Base-by-base conservation (phyloP, 106 monocot genomes). In the Acanthochlamys bracteata region DNA sequence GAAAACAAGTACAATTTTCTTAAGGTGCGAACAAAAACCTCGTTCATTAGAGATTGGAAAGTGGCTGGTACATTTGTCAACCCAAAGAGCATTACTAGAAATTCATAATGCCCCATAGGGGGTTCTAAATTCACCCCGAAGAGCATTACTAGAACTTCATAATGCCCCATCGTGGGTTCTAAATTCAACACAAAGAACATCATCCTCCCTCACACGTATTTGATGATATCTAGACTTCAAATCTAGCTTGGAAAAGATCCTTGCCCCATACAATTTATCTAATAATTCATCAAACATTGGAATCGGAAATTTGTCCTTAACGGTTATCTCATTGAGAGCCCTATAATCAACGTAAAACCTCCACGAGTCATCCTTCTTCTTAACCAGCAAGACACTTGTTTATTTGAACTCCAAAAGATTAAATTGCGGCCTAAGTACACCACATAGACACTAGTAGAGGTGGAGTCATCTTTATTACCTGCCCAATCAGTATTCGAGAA, bases 321-420 rank as follows among this genome's bases (percentile, higher is more conserved):
- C 19, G 0, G 27, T 66, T 1, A 51, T 23, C 1, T 7, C 15
- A 66, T 66, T 66, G 15, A 54, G 27, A 0, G 22, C 25, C 2
- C 66, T 23, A 17, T 66, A 54, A 17, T 66, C 49, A 3, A 20
- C 7, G 16, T 53, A 66, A 1, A 66, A 52, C 4, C 53, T 27
- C 51, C 66, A 66, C 21, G 66, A 49, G 8, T 7, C 26, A 53
- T 66, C 52, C 17, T 27, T 52, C 25, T 66, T 66, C 52, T 66
- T 66, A 13, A 66, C 51, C 4, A 66, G 10, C 1, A 66, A 27
- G 4, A 53, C 66, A n/a, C n/a, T 9, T 33, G 6, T 33, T 33
- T 33, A 1, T 33, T 33, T 33, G 33, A 33, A 33, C 33, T 33
- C 33, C 6, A 33, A 6, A 6, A 33, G 33, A 33, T 33, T 33